phyloP scores from a whole-genome alignment of 495 filamentous ascomycete genomes.

The Penicillium verhagenii region DNA sequence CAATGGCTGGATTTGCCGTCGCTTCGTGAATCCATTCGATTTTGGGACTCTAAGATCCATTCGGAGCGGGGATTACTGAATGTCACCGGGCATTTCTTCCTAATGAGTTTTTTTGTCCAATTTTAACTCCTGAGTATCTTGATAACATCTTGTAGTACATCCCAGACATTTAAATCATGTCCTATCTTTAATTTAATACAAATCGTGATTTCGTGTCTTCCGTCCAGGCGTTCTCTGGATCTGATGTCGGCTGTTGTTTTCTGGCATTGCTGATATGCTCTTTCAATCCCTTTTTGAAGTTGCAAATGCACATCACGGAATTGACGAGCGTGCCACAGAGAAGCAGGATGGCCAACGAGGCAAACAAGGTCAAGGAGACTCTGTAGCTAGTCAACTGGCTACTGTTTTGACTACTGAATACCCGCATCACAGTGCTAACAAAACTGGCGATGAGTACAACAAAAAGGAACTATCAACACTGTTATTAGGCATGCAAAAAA shows the following conservation, averaged over 20 bases:
- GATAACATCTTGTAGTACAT: too few species aligned
- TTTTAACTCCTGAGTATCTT: background rate
- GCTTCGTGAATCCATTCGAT: too few species aligned
- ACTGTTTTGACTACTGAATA: background rate
- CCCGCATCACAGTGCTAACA: conserved; percentile 5
- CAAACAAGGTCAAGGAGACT: conserved; percentile 20
- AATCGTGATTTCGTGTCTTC: conserved; percentile 12
- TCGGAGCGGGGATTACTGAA: too few species aligned
- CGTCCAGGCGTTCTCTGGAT: background rate
- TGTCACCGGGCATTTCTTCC: too few species aligned
- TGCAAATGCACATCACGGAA: conserved; percentile 20
- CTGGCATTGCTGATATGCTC: conserved; percentile 10
- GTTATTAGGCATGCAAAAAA: background rate
- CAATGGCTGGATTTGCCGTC: too few species aligned
- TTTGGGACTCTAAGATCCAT: too few species aligned
- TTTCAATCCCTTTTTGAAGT: conserved; percentile 24
- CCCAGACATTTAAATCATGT: background rate
- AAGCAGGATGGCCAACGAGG: conserved; percentile 12
- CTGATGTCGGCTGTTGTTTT: background rate
- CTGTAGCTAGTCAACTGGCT: conserved; percentile 7
- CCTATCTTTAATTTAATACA: conserved; percentile 9
- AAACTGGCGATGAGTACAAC: conserved; percentile 13
- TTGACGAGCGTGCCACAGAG: conserved; percentile 13
- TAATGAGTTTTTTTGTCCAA: too few species aligned
- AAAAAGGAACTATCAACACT: conserved; percentile 9